These are phyloP conservation scores for Aureobasidium zeae DNA, from an alignment of 2,329 filamentous ascomycete species.

Conservation along the genomic window DNA sequence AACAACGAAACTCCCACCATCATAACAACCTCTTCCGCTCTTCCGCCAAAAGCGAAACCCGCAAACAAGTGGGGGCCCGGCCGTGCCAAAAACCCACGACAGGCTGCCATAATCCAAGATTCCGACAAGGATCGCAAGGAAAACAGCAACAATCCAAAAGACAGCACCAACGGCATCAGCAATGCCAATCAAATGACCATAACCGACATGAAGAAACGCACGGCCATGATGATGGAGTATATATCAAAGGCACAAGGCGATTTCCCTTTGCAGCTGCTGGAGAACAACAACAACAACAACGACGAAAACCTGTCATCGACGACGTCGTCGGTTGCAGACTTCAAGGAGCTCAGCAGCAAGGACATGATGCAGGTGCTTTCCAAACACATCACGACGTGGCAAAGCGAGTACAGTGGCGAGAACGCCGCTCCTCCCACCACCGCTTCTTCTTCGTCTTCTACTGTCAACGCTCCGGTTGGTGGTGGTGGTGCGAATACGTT, in stretches of 20 bases:
- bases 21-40: slow-evolving; percentile 24
- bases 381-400: slow-evolving; percentile 73
- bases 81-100: slow-evolving; percentile 18
- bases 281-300: neutral
- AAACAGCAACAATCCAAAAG: slow-evolving; percentile 16
- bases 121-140: slow-evolving; percentile 20
- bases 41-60: slow-evolving; percentile 27
- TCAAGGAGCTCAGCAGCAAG: slow-evolving; percentile 65
- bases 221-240: slow-evolving; percentile 77
- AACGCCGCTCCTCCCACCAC: neutral
- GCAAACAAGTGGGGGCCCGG: slow-evolving; percentile 21
- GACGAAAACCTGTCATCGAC: no score
- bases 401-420: slow-evolving; percentile 48
- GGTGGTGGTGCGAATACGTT: no score
- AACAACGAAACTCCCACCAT: slow-evolving; percentile 29
- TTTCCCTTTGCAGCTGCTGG: slow-evolving; percentile 34
- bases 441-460: neutral
- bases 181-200: slow-evolving; percentile 21
- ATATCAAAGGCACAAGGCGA: slow-evolving; percentile 85
- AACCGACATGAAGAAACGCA: slow-evolving; percentile 47
- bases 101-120: slow-evolving; percentile 23
- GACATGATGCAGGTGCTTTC: slow-evolving; percentile 90
- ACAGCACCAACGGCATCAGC: no score
- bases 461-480: no score
- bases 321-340: slow-evolving; percentile 67